phyloP scores from a whole-genome alignment of 768 basidiomycete genomes.

The Boletales sp. region DNA sequence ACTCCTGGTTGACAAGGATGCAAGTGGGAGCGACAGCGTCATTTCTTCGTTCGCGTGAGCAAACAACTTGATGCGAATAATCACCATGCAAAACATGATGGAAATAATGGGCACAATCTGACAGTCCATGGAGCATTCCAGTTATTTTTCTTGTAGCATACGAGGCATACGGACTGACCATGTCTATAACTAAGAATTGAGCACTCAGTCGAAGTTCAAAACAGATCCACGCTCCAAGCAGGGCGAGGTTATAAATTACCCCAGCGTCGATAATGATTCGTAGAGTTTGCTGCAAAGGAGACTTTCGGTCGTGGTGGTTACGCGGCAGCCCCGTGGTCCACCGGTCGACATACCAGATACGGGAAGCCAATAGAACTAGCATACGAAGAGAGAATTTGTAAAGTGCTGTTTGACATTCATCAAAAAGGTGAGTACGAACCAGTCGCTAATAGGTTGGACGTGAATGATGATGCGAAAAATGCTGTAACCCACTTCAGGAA shows the following conservation, averaged over 20 bases:
- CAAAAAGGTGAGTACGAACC: slow-evolving; percentile 12
- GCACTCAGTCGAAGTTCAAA: slow-evolving; percentile 26
- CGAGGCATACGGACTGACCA: slow-evolving; percentile 15
- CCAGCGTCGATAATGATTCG: slow-evolving; percentile 33
- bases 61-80: slow-evolving; percentile 8
- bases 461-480: slow-evolving; percentile 31
- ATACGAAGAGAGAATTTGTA: background rate
- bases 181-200: slow-evolving; percentile 32
- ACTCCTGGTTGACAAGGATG: too few relatives aligned
- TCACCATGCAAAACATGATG: slow-evolving; percentile 19
- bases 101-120: slow-evolving; percentile 12
- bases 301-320: background rate
- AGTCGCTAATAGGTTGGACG: slow-evolving; percentile 32
- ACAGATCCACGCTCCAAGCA: slow-evolving; percentile 28
- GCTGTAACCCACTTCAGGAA: slow-evolving; percentile 34
- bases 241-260: slow-evolving; percentile 33
- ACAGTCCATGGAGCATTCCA: background rate
- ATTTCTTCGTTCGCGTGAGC: background rate
- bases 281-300: slow-evolving; percentile 9
- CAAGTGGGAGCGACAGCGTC: background rate
- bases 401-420: background rate
- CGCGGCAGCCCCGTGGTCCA: background rate
- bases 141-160: background rate
- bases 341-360: slow-evolving; percentile 29
- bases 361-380: slow-evolving; percentile 26